Conservation (phyloP, 2,329 filamentous ascomycete genomes). For the Aspergillus sp. region DNA sequence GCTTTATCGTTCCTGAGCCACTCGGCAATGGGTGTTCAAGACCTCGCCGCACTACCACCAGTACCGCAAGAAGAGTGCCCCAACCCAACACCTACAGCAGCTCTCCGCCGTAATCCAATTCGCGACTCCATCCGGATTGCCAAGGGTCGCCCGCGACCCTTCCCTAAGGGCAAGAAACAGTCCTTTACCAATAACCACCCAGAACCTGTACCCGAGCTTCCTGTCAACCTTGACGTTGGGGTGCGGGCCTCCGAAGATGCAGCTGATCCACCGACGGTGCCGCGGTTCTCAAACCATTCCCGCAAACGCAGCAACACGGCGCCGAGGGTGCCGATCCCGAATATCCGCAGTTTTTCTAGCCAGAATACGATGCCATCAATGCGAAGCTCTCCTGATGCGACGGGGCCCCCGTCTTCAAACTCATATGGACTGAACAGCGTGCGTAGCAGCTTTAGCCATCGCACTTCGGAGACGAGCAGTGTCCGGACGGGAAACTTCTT, state of each 20-base stretch:
- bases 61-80: constrained; percentile 44
- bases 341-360: constrained; percentile 74
- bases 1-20: constrained; percentile 93
- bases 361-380: constrained; percentile 35
- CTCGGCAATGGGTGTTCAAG: constrained; percentile 76
- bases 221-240: constrained; percentile 27
- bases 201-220: constrained; percentile 35
- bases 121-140: constrained; percentile 88
- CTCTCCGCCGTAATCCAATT: constrained; percentile 61
- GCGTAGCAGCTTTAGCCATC: constrained; percentile 50
- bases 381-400: constrained; percentile 59
- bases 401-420: constrained; percentile 38
- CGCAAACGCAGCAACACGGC: constrained; percentile 90
- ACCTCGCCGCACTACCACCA: constrained; percentile 63
- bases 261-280: constrained; percentile 53
- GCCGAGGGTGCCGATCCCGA: constrained; percentile 65
- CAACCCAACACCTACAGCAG: constrained; percentile 46
- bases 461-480: constrained; percentile 53
- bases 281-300: constrained; percentile 62
- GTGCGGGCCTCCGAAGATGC: constrained; percentile 44
- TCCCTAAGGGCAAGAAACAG: constrained; percentile 42
- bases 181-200: constrained; percentile 29
- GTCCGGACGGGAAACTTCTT: constrained; percentile 64
- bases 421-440: constrained; percentile 33
- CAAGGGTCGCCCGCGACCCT: constrained; percentile 64